Evolutionary conservation across 306 rosid genomes (phyloP).

Genomic region (Cicer yamashitae): DNA sequence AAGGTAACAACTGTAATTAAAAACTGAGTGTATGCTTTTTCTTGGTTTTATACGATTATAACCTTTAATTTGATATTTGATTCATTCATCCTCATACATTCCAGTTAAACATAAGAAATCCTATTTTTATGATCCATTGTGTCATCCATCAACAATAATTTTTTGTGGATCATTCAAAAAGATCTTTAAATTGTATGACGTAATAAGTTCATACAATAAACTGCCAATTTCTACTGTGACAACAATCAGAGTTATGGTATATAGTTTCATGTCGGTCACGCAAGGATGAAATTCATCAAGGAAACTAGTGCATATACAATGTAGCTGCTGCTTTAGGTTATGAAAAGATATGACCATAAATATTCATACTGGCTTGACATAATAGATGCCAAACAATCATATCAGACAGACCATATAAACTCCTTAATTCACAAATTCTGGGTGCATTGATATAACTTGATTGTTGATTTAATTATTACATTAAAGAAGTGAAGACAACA

Average conservation of each 20-base stretch:
- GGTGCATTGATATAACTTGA: slow-evolving; percentile 7
- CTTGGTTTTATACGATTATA: slow-evolving; percentile 20
- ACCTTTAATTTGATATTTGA: neutral
- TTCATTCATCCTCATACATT: neutral
- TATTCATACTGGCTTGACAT: neutral
- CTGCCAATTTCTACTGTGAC: neutral
- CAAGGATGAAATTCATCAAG: slow-evolving; percentile 12
- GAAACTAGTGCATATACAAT: slow-evolving; percentile 15
- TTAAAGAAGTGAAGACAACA: slow-evolving; percentile 14
- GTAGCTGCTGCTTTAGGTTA: slow-evolving; percentile 4
- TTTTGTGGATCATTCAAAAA: neutral
- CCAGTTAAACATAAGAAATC: slow-evolving; percentile 8
- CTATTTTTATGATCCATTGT: neutral
- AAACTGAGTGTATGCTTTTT: slow-evolving; percentile 11
- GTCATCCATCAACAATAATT: neutral
- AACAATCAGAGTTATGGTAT: slow-evolving; percentile 4
- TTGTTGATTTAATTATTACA: slow-evolving; percentile 22
- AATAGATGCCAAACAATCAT: slow-evolving; percentile 23
- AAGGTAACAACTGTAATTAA: neutral
- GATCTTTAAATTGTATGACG: neutral
- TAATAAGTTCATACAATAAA: neutral
- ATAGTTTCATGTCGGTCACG: neutral
- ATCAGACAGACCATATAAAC: slow-evolving; percentile 27
- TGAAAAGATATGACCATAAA: slow-evolving; percentile 12
- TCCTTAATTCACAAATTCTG: slow-evolving; percentile 16